A percentile compares a stretch with the other conserved stretches of the same genome.
Conservation (phyloP, 2,329 filamentous ascomycete genomes). For the Aspergillus brasiliensis region DNA sequence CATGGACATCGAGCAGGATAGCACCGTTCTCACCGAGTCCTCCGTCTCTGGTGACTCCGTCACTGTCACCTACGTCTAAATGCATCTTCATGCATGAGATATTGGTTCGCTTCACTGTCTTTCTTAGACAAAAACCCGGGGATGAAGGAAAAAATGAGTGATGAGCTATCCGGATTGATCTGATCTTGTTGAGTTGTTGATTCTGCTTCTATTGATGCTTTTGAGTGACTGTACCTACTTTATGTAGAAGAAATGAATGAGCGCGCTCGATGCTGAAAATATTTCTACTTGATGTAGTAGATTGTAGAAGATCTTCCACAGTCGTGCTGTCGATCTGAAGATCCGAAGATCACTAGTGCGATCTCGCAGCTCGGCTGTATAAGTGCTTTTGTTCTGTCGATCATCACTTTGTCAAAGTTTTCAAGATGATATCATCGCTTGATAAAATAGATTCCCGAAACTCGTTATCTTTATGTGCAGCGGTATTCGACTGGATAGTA, state of each 20-base stretch:
- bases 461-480: too few relatives aligned
- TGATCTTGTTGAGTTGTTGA: conserved; percentile 1
- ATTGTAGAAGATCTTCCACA: not conserved
- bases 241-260: not conserved
- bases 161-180: conserved; percentile 5
- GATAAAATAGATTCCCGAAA: too few relatives aligned
- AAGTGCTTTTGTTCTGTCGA: too few relatives aligned
- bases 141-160: conserved; percentile 6
- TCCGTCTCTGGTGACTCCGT: conserved; percentile 26
- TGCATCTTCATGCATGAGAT: not conserved
- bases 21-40: conserved; percentile 35
- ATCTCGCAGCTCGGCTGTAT: too few relatives aligned
- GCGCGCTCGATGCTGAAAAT: not conserved
- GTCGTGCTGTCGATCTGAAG: not conserved
- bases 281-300: not conserved
- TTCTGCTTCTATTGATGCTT: not conserved
- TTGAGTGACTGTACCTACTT: conserved; percentile 4
- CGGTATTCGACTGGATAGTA: fast-evolving
- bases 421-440: too few relatives aligned
- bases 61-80: conserved; percentile 29
- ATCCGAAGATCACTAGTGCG: not conserved
- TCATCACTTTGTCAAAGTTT: too few relatives aligned
- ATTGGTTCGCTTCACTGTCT: not conserved
- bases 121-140: not conserved
- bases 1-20: conserved; percentile 50